Evolutionary conservation across 2,329 filamentous ascomycete genomes (phyloP).

Genomic region (Paramyrothecium roridum): DNA sequence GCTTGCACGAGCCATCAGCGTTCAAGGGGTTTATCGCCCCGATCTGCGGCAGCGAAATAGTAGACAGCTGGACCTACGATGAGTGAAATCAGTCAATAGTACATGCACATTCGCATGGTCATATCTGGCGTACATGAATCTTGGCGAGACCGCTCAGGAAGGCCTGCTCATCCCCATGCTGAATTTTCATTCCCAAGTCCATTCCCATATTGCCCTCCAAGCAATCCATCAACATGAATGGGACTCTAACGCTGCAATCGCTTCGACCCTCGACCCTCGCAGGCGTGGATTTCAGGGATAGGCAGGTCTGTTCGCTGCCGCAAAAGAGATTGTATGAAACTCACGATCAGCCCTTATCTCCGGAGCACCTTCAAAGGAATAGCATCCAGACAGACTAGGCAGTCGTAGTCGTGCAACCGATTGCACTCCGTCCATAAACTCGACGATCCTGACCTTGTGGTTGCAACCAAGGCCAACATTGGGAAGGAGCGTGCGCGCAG

Average conservation of each 20-base stretch:
- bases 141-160: background rate
- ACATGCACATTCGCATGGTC: too few relatives aligned
- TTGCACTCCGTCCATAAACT: too few relatives aligned
- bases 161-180: background rate
- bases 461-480: too few relatives aligned
- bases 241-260: constrained; percentile 2
- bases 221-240: constrained; percentile 7
- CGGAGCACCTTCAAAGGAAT: background rate
- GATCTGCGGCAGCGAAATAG: constrained; percentile 3
- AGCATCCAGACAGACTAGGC: too few relatives aligned
- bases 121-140: too few relatives aligned
- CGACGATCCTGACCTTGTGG: too few relatives aligned
- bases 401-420: too few relatives aligned
- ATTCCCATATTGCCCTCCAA: constrained; percentile 6
- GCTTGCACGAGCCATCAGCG: constrained; percentile 3
- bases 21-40: constrained; percentile 4
- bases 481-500: too few relatives aligned
- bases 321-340: constrained; percentile 5
- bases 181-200: constrained; percentile 6
- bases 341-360: constrained; percentile 1
- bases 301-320: constrained; percentile 3
- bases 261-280: background rate
- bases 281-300: constrained; percentile 3
- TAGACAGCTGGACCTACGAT: background rate
- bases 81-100: too few relatives aligned